phyloP scores from a whole-genome alignment of 495 filamentous ascomycete species.

The Chaetomium tenue region DNA sequence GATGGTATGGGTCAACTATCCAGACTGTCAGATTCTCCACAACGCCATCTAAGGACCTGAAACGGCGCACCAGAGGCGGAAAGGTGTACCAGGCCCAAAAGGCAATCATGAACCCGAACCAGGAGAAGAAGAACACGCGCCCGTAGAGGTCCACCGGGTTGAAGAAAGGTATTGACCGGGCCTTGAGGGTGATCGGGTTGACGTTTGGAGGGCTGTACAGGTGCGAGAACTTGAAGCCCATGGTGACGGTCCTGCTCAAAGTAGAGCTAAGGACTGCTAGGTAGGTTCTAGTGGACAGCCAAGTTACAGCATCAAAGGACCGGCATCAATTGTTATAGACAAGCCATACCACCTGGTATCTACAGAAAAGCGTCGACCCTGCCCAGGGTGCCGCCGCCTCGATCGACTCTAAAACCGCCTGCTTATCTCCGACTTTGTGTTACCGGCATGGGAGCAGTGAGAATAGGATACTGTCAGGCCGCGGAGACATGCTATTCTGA shows the following conservation, averaged over 20 bases:
- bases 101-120: conserved; percentile 92
- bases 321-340: neutral
- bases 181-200: conserved; percentile 79
- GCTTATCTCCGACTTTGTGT: neutral
- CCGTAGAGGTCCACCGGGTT: conserved; percentile 82
- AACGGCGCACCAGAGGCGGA: conserved; percentile 63
- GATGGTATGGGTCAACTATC: conserved; percentile 67
- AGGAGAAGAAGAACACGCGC: conserved; percentile 90
- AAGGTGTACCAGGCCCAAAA: conserved; percentile 93
- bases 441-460: neutral
- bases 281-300: neutral
- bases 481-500: neutral
- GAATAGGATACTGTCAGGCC: neutral
- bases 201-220: conserved; percentile 61
- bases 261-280: conserved; percentile 35
- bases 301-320: neutral
- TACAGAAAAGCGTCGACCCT: neutral
- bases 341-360: neutral
- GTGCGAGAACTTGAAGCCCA: conserved; percentile 47
- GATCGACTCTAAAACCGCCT: neutral
- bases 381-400: neutral
- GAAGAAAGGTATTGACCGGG: conserved; percentile 72
- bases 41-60: neutral
- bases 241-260: conserved; percentile 44
- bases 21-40: neutral